phyloP scores from a whole-genome alignment of 2,329 filamentous ascomycete species.

The Scedosporium boydii region DNA sequence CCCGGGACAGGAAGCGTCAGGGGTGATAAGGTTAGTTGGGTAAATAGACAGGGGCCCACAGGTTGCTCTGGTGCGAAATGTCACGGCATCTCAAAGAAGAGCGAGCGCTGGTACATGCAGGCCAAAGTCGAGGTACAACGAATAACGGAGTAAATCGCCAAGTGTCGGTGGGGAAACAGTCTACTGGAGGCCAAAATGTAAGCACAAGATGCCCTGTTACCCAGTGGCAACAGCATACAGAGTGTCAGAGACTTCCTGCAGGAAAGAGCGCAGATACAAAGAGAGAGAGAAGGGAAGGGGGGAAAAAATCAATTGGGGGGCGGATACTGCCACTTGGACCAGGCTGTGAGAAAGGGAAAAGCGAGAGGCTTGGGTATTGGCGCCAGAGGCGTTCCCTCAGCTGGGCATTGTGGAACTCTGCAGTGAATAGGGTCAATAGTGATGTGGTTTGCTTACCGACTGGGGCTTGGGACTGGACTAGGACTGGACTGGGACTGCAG shows the following conservation, averaged over 20 bases:
- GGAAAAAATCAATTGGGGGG: neutral
- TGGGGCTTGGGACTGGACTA: too few relatives aligned
- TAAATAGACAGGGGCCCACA: neutral
- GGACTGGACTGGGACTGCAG: too few relatives aligned
- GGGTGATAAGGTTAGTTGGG: conserved; percentile 2
- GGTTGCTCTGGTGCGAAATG: conserved; percentile 4
- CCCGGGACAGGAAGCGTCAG: neutral
- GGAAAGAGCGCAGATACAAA: neutral
- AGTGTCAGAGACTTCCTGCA: neutral
- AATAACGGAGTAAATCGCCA: conserved; percentile 3
- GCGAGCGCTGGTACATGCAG: conserved; percentile 1
- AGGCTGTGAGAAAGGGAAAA: neutral
- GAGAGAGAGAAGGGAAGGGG: neutral
- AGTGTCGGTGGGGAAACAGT: neutral
- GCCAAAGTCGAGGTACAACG: neutral
- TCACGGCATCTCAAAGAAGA: conserved; percentile 6
- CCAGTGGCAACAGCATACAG: neutral
- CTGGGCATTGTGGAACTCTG: neutral
- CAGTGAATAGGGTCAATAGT: neutral
- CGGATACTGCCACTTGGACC: neutral
- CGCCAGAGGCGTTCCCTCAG: neutral
- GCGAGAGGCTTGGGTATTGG: neutral
- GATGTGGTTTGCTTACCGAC: too few relatives aligned
- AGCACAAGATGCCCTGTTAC: conserved; percentile 1
- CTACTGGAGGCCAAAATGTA: neutral